Evolutionary conservation across 129 eudicot species (phyloP).

Genomic region (Silybum marianum): DNA sequence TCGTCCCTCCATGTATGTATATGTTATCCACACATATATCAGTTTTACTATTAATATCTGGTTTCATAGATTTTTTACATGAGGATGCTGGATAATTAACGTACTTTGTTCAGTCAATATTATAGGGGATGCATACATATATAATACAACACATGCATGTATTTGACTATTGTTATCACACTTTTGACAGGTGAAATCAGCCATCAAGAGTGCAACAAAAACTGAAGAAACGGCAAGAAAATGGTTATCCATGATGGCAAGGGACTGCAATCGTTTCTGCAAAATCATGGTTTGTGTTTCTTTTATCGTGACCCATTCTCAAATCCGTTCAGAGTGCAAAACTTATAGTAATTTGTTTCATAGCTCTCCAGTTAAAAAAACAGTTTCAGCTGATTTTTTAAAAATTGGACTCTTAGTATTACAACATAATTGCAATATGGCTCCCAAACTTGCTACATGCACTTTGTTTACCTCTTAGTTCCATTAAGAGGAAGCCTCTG

Average conservation of each 20-base stretch:
- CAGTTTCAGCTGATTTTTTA: neutral
- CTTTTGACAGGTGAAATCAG: slow-evolving; percentile 61
- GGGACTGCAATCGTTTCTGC: slow-evolving; percentile 95
- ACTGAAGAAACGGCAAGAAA: slow-evolving; percentile 65
- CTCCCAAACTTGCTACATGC: neutral
- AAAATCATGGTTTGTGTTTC: slow-evolving; percentile 80
- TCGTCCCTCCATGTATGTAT: neutral
- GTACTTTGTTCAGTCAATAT: neutral
- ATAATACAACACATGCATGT: neutral
- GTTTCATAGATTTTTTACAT: neutral
- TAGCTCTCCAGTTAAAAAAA: neutral
- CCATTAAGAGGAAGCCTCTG: too few relatives aligned
- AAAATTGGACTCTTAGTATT: neutral
- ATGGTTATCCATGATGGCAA: slow-evolving; percentile 82
- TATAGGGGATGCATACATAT: neutral
- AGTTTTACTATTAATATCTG: neutral
- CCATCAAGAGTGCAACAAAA: slow-evolving; percentile 68
- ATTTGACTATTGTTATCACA: neutral
- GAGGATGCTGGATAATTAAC: neutral
- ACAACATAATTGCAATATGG: neutral
- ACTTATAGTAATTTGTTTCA: neutral
- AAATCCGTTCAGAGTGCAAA: slow-evolving; percentile 2
- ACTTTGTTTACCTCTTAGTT: too few relatives aligned
- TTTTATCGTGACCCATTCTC: neutral
- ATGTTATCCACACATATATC: neutral